These are phyloP conservation scores for Rosa persica DNA, from an alignment of 306 rosid genomes.

Conservation along the genomic window DNA sequence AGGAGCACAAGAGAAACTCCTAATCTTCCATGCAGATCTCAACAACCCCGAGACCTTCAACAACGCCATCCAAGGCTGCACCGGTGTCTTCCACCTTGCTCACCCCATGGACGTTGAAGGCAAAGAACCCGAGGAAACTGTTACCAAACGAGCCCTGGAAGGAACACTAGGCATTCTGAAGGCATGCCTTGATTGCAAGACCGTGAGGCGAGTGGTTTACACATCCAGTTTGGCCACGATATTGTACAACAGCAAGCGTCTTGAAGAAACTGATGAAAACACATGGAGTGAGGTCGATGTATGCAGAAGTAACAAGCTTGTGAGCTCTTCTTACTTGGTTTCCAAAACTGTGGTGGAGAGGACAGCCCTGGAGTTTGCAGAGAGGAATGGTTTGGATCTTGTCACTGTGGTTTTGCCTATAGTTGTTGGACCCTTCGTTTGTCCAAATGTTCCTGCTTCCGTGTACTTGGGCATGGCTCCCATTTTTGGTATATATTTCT, in stretches of 20 bases:
- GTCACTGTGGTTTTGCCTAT: constrained; percentile 46
- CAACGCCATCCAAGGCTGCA: constrained; percentile 42
- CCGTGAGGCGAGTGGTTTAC: constrained; percentile 57
- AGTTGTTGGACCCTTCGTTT: constrained; percentile 64
- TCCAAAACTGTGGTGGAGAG: constrained; percentile 65
- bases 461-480: constrained; percentile 22
- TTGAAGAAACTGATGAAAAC: constrained; percentile 39
- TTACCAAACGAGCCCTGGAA: constrained; percentile 44
- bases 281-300: constrained; percentile 47
- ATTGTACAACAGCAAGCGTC: constrained; percentile 12
- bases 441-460: constrained; percentile 51
- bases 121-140: constrained; percentile 42
- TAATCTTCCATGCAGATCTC: constrained; percentile 41
- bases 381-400: constrained; percentile 50
- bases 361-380: constrained; percentile 52
- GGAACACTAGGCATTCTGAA: constrained; percentile 57
- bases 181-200: constrained; percentile 40
- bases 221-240: constrained; percentile 50
- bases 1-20: constrained; percentile 36
- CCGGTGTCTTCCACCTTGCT: constrained; percentile 50
- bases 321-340: constrained; percentile 36
- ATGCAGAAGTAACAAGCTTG: constrained; percentile 18
- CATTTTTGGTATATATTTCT: constrained; percentile 35
- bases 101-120: constrained; percentile 39
- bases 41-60: constrained; percentile 33